A percentile compares a stretch with the other conserved stretches of the same genome.
Evolutionary conservation across 1,139 yeast genomes (phyloP).

Genomic region (Taiozyma sp.): DNA sequence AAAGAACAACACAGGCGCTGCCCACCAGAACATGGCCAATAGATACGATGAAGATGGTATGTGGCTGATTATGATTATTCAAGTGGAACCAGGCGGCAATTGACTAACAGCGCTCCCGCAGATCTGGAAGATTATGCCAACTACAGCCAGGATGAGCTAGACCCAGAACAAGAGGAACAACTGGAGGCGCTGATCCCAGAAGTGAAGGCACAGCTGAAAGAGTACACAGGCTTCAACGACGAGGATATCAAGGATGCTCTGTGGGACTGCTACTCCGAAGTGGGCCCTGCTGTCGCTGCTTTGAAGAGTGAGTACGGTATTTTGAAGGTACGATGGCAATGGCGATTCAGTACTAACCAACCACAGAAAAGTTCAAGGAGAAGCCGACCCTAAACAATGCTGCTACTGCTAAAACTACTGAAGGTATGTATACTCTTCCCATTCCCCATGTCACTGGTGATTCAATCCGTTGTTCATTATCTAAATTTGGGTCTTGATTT

Average conservation of each 20-base stretch:
- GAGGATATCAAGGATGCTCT: constrained; percentile 52
- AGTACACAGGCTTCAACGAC: constrained; percentile 44
- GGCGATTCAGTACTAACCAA: background rate
- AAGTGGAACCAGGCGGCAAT: background rate
- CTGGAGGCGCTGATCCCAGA: constrained; percentile 38
- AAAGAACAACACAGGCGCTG: background rate
- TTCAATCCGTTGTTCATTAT: background rate
- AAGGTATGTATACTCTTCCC: constrained; percentile 15
- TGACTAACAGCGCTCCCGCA: background rate
- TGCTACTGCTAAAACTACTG: background rate
- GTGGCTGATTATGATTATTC: background rate
- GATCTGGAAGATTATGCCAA: constrained; percentile 25
- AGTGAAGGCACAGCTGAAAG: constrained; percentile 31
- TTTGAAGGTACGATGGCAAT: background rate
- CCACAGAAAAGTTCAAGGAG: constrained; percentile 14
- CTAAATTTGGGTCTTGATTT: constrained; percentile 7
- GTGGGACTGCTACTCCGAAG: constrained; percentile 54
- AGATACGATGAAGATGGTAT: constrained; percentile 20
- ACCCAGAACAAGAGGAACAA: constrained; percentile 46
- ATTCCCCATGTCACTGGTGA: background rate
- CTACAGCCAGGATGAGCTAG: constrained; percentile 34
- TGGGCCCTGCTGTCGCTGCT: constrained; percentile 48
- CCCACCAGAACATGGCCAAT: constrained; percentile 19
- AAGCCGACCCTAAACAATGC: constrained; percentile 3
- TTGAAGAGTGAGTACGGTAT: constrained; percentile 34